These are phyloP conservation scores for Capronia americana DNA, from an alignment of 2,329 filamentous ascomycete genomes.

Conservation along the genomic window DNA sequence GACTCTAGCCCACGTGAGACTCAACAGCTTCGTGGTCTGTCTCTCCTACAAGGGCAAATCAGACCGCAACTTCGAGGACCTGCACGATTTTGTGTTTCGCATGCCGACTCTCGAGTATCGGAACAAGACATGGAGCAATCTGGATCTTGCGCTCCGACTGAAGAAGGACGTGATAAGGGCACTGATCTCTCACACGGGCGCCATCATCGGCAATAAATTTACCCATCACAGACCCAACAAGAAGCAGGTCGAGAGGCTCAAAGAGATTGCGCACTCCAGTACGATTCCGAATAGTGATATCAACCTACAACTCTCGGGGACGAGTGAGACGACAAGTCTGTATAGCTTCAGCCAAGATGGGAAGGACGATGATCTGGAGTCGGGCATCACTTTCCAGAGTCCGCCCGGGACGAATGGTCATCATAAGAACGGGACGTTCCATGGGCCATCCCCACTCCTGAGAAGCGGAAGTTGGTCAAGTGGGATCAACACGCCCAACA, in stretches of 20 bases:
- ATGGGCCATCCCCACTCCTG: constrained; percentile 28
- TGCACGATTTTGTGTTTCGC: constrained; percentile 96
- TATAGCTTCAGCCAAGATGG: constrained; percentile 37
- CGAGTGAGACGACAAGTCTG: constrained; percentile 39
- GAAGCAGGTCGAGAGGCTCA: constrained; percentile 76
- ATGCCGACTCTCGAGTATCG: constrained; percentile 93
- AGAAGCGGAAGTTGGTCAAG: constrained; percentile 29
- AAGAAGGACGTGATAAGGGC: constrained; percentile 96
- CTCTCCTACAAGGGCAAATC: constrained; percentile 96
- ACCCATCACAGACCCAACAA: constrained; percentile 83
- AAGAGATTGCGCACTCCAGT: constrained; percentile 82
- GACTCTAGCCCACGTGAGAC: constrained; percentile 94
- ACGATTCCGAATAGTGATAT: constrained; percentile 58
- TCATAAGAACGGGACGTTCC: constrained; percentile 23
- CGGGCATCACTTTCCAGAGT: constrained; percentile 37
- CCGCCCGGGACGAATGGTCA: constrained; percentile 26
- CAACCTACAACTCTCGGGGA: constrained; percentile 38
- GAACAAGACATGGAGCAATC: constrained; percentile 99
- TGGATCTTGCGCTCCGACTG: constrained; percentile 87
- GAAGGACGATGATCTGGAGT: constrained; percentile 35
- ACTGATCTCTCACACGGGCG: constrained; percentile 91
- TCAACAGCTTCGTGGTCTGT: constrained; percentile 93
- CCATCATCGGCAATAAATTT: constrained; percentile 97
- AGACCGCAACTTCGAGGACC: constrained; percentile 92
- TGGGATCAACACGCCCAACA: constrained; percentile 22